Conservation (phyloP, 495 filamentous ascomycete species). For the Aspergillus heteromorphus region DNA sequence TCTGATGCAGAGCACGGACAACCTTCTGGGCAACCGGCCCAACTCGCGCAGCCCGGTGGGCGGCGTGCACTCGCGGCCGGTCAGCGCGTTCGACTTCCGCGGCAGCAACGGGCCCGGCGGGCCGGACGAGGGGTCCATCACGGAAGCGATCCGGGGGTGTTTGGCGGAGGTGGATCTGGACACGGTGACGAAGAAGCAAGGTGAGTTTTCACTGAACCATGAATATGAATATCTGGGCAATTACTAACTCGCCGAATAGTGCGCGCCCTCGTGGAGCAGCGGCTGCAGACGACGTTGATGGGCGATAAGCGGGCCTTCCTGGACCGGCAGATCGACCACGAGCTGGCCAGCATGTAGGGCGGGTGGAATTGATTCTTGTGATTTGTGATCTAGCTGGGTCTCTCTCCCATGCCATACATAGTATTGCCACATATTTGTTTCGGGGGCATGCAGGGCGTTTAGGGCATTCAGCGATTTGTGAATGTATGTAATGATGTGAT, state of each 20-base stretch:
- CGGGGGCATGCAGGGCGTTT: conserved; percentile 31
- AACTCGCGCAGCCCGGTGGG: conserved; percentile 50
- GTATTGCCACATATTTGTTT: background rate
- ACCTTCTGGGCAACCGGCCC: conserved; percentile 49
- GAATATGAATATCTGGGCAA: background rate
- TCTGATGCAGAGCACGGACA: conserved; percentile 54
- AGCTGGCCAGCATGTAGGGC: conserved; percentile 96
- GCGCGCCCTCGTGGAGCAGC: conserved; percentile 82
- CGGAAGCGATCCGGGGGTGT: conserved; percentile 75
- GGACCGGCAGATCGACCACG: conserved; percentile 86
- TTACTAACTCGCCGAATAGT: conserved; percentile 42
- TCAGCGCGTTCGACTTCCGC: conserved; percentile 67
- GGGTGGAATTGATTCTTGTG: background rate
- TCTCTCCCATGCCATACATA: background rate
- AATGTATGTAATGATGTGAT: conserved; percentile 7
- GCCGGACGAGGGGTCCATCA: conserved; percentile 66
- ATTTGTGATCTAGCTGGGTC: conserved; percentile 1
- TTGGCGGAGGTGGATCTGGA: conserved; percentile 91
- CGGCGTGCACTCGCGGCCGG: conserved; percentile 50
- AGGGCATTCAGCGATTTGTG: conserved; percentile 26
- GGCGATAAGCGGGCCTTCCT: conserved; percentile 81
- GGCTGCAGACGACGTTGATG: conserved; percentile 77
- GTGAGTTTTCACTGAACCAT: conserved; percentile 28
- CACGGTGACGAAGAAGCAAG: conserved; percentile 95
- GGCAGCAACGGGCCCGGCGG: conserved; percentile 61